Base-by-base conservation (phyloP, 805 yeast genomes). In the Cyberlindnera veronae region DNA sequence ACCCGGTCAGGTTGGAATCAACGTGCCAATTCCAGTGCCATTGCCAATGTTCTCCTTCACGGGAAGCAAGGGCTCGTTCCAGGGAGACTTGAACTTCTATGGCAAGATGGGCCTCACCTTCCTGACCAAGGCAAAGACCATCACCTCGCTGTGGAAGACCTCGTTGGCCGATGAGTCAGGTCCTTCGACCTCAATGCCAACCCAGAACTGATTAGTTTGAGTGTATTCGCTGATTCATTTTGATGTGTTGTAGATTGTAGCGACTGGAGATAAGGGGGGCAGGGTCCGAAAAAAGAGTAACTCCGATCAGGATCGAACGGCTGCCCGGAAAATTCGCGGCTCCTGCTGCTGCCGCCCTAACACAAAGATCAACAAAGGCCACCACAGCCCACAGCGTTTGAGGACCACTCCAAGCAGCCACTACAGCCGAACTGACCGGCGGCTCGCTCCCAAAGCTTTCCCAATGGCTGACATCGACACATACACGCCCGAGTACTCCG, bases 41-140 rank as follows among this genome's bases (percentile, higher is more conserved):
- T 67, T 83, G 60, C 89, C 90, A 44, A 79, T 83, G 85, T 82
- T 82, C 63, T 79, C 86, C 4, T 82, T 82, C 67, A 83, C 90
- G 11, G 90, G 90, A 20, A 77, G 76, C 61, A 80, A 80, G 65
- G 84, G 78, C 28, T 79, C 86, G 6, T 81, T 83, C 74, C 69
- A 81, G 50, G 90, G 90, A 26, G 89, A 83, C 58, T 72, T 83
- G 70, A 83, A 83, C 68, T 82, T 82, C 61, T 82, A 82, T 63
- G 90, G 90, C 44, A 79, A 81, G 66, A 73, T 83, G n/a, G 89
- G 90, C 22, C 58, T 83, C 34, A 69, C 79, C 39, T 82, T 82
- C 65, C 69, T 81, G 65, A 82, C 90, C 24, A 81, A 80, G 66
- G 77, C 83, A 53, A 83, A 82, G 70, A 83, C 90, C 19, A 81